Evolutionary conservation across 768 basidiomycete species (phyloP), one percentile per base, ranked within the genome.

Genomic region (Tricholoma flavovirens): DNA sequence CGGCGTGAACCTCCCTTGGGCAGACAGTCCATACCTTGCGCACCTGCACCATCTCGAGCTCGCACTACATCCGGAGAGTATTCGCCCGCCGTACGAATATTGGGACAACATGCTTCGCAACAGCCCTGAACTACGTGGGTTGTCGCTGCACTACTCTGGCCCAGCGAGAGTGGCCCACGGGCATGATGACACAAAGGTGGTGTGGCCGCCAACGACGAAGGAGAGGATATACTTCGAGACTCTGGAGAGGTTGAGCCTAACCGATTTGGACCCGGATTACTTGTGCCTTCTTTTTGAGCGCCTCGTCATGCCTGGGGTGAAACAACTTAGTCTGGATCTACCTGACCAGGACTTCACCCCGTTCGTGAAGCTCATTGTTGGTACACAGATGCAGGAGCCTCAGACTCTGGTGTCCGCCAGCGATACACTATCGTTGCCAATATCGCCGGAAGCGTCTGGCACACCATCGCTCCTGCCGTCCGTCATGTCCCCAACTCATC

Each of bases 1-100:
- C 59, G 84, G 84, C 51, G 83, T 86, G 58, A 85, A 84, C 65
- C 75, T 86, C 29, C 80, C 80, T 3, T 86, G 83, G 83, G 73
- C 70, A 4, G 67, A 71, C 21, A 74, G 75, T 26, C 75, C 79
- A 6, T 83, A 78, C 68, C 75, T 85, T 54, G 66, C 67, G 22
- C 72, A 73, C 42, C 72, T 86, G 40, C 70, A 75, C 26, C 67
- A 75, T 49, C 72, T 86, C 40, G 80, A 86, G 66, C 73, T 84
- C 45, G 83, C 83, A 9, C 75, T 86, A 12, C 83, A 86, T 63
- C 72, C 78, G 1, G 79, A 83, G 59, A 80, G 73, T 54, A 81
- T 83, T 35, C 80, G 84, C 21, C 81, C 82, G 5, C 72, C 79
- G 2, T 84, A 79, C 66, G 64, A 69, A 54, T 73, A 72, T 42